Evolutionary conservation across 1,284 basidiomycete species (phyloP), one percentile per base, ranked within the genome.

Genomic region (Anthracocystis panici-leucophaei): DNA sequence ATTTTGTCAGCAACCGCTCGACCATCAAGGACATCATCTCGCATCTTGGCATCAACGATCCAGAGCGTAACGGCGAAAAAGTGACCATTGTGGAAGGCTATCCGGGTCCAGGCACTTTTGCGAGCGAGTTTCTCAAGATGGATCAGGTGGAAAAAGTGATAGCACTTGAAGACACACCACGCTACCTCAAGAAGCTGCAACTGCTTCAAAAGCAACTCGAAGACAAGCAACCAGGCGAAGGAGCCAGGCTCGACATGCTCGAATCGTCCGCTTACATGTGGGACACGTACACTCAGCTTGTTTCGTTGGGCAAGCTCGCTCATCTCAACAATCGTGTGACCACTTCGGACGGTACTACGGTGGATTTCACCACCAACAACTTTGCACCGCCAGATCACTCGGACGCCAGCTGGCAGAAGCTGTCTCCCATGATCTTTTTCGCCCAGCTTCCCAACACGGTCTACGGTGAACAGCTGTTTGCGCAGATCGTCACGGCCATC

Each of bases 361-460:
- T 69, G 52, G 65, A 70, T 27, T 71, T 76, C 29, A 54, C 57
- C 10, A 57, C 40, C 31, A 64, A 76, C 49, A 52, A 59, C 8
- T 62, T 57, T 23, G 20, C 44, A 9, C 42, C 69, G 2, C 48
- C 66, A 5, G 59, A 49, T 29, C 56, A 62, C 35, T 46, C 59
- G 21, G 74, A 74, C 50, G 62, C 58, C 31, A 68, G 65, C 58
- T 76, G 74, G 74, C 61, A 65, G 31, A 62, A 65, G 51, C 54
- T 67, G 14, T 76, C 74, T 20, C 80, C 81, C 0, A 21, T 84
- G 5, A 51, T 83, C 42, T 82, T 83, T 56, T 54, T 84, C 21
- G 78, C 78, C 0, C 82, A 84, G 55, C 68, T 84, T 5, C 83
- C 83, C 29, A 84, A 82, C 53, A 79, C 80, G 9, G 83, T 84